phyloP scores from a whole-genome alignment of 208 protist genomes.

The Leptomonas seymouri region DNA sequence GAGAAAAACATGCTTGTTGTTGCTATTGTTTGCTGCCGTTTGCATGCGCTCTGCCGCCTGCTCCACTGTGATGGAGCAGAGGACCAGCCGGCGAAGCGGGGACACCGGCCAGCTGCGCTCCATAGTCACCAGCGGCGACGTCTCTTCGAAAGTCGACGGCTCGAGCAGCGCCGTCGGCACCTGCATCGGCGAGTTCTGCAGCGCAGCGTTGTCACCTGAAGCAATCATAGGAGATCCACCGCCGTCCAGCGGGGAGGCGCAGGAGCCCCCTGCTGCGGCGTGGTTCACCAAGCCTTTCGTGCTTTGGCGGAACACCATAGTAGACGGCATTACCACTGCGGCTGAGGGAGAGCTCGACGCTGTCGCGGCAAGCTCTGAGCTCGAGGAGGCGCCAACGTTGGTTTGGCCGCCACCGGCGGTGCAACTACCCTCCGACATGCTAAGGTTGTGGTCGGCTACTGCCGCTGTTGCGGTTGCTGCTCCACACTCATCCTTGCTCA shows the following conservation, averaged over 20 bases:
- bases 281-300: background rate
- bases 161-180: slow-evolving; percentile 25
- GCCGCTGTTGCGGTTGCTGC: background rate
- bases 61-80: slow-evolving; percentile 21
- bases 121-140: slow-evolving; percentile 8
- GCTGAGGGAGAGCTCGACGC: background rate
- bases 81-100: slow-evolving; percentile 25
- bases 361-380: no score
- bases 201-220: background rate
- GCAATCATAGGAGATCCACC: background rate
- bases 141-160: slow-evolving; percentile 23
- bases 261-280: background rate
- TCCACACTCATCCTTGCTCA: background rate
- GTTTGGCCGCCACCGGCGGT: no score
- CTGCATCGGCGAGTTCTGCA: background rate
- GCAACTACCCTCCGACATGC: background rate
- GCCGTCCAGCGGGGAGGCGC: background rate
- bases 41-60: slow-evolving; percentile 25
- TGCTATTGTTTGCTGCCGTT: background rate
- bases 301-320: slow-evolving; percentile 22
- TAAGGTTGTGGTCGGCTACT: background rate
- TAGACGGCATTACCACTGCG: slow-evolving; percentile 1
- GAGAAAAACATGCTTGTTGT: background rate
- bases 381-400: no score
- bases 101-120: slow-evolving; percentile 16